Evolutionary conservation across 345 rosid species (phyloP).

Genomic region (Linum trigynum): DNA sequence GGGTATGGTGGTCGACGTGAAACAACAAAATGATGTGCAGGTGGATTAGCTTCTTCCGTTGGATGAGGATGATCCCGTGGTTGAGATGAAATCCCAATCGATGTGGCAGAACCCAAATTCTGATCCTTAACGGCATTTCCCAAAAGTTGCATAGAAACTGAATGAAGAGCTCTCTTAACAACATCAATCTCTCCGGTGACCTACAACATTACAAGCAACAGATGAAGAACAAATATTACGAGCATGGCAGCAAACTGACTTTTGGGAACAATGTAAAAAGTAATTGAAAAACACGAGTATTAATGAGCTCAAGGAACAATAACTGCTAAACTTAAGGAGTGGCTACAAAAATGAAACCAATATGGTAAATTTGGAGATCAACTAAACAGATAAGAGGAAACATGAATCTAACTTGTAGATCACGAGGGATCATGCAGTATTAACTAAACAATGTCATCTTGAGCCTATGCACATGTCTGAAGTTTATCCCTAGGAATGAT

Average conservation of each 20-base stretch:
- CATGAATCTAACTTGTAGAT: neutral
- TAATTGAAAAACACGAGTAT: neutral
- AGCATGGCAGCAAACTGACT: neutral
- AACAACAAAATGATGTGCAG: neutral
- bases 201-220: conserved; percentile 26
- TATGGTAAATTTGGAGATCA: neutral
- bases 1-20: conserved; percentile 34
- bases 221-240: neutral
- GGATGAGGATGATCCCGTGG: conserved; percentile 25
- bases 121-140: conserved; percentile 39
- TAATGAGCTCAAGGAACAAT: too few species aligned
- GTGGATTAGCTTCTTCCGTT: conserved; percentile 22
- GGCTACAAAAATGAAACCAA: too few species aligned
- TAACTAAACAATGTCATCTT: conserved; percentile 64
- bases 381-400: too few species aligned
- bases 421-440: neutral
- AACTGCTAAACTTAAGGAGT: too few species aligned
- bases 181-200: conserved; percentile 49
- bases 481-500: conserved; percentile 59
- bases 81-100: too few species aligned
- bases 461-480: conserved; percentile 39
- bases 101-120: conserved; percentile 27
- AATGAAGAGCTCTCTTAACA: conserved; percentile 52
- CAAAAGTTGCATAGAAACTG: conserved; percentile 47
- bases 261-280: too few species aligned